Conservation (phyloP, 768 basidiomycete genomes). For the Favolaschia claudopus region DNA sequence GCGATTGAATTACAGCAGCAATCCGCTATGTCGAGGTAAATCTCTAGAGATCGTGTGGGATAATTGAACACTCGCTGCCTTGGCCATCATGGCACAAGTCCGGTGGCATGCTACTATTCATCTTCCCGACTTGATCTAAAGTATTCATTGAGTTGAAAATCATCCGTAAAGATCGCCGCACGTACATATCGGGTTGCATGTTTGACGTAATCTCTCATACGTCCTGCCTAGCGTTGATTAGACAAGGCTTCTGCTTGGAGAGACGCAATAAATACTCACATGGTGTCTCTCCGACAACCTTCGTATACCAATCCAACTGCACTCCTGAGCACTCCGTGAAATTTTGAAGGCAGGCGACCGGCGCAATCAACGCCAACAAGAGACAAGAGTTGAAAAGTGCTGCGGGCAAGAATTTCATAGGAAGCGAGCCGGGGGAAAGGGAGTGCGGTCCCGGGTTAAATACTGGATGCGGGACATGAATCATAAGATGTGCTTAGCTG, state of each 20-base stretch:
- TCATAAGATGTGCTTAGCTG: no score
- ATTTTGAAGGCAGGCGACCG: no score
- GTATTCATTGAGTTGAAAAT: no score
- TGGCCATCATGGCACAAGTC: constrained; percentile 36
- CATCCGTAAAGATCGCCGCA: no score
- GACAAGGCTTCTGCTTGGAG: neutral
- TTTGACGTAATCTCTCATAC: constrained; percentile 35
- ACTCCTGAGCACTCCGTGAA: constrained; percentile 31
- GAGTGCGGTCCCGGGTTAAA: no score
- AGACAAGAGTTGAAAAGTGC: no score
- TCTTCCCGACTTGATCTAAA: constrained; percentile 32
- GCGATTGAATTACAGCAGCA: constrained; percentile 38
- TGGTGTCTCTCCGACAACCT: constrained; percentile 34
- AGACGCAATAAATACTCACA: constrained; percentile 25
- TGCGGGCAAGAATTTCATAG: no score
- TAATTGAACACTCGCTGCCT: constrained; percentile 14
- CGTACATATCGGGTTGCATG: constrained; percentile 32
- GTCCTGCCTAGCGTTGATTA: constrained; percentile 24
- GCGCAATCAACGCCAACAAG: no score
- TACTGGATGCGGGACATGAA: no score
- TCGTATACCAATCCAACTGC: constrained; percentile 34
- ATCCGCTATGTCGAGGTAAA: constrained; percentile 16
- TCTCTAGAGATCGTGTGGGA: neutral
- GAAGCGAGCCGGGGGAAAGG: no score
- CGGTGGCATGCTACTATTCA: constrained; percentile 28